Percentiles rank a stretch among this genome's conserved stretches.
phyloP scores from a whole-genome alignment of 257 asterid species.

The Nicotiana obtusifolia region DNA sequence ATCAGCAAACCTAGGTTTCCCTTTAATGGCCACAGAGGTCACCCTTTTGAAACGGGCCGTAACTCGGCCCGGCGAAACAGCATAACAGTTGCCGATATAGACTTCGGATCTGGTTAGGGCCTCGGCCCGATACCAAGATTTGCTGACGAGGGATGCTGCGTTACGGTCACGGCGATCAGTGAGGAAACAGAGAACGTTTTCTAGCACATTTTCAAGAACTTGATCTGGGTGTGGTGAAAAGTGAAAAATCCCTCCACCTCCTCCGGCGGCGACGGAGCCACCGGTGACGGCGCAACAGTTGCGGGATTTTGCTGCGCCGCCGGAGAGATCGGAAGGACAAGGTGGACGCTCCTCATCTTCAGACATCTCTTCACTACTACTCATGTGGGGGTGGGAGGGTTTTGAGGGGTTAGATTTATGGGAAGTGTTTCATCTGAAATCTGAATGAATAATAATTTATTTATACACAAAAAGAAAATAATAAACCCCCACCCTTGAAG shows the following conservation, averaged over 20 bases:
- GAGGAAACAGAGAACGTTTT: slow-evolving; percentile 45
- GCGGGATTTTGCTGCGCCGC: slow-evolving; percentile 13
- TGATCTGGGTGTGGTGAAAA: slow-evolving; percentile 34
- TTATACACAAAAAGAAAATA: not conserved
- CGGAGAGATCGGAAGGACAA: slow-evolving; percentile 28
- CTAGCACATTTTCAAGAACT: slow-evolving; percentile 44
- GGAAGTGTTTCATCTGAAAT: slow-evolving; percentile 6
- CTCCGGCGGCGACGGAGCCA: slow-evolving; percentile 2
- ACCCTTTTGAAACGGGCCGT: slow-evolving; percentile 33
- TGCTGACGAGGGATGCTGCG: slow-evolving; percentile 48
- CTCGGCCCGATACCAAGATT: slow-evolving; percentile 44
- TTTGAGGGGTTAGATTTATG: slow-evolving; percentile 17
- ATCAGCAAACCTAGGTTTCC: slow-evolving; percentile 50
- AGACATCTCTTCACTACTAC: slow-evolving; percentile 34
- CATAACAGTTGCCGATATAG: slow-evolving; percentile 48
- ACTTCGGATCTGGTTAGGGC: slow-evolving; percentile 52
- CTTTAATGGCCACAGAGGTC: slow-evolving; percentile 35
- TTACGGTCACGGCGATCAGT: slow-evolving; percentile 42
- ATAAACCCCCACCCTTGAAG: not conserved
- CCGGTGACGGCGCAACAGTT: slow-evolving; percentile 1
- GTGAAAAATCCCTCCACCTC: not conserved
- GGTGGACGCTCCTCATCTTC: slow-evolving; percentile 28
- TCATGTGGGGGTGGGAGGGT: slow-evolving; percentile 21
- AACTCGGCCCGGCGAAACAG: slow-evolving; percentile 37
- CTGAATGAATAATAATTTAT: not conserved